These are phyloP conservation scores for Pleurotus pulmonarius DNA, from an alignment of 768 basidiomycete genomes.

Conservation along the genomic window DNA sequence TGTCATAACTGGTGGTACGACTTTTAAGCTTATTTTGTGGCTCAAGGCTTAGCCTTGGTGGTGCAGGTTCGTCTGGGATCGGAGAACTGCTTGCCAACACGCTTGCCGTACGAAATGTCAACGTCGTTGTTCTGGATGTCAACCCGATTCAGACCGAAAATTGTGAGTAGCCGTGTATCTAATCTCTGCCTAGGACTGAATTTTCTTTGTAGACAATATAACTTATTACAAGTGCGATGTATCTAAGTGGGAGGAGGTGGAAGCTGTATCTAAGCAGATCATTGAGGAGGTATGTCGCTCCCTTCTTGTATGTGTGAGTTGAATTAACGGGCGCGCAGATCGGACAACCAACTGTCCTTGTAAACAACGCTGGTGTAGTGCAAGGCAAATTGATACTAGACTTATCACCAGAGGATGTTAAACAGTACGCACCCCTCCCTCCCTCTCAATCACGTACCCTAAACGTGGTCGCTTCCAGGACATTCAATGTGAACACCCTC, in stretches of 20 bases:
- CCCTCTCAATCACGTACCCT: too few relatives aligned
- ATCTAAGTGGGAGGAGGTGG: constrained; percentile 83
- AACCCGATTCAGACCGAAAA: constrained; percentile 76
- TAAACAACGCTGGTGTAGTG: constrained; percentile 95
- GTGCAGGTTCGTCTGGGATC: constrained; percentile 79
- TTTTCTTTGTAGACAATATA: constrained; percentile 58
- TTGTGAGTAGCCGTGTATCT: constrained; percentile 37
- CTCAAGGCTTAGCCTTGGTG: background rate
- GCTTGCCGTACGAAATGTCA: constrained; percentile 76
- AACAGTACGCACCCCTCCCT: constrained; percentile 49
- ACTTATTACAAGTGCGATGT: constrained; percentile 89
- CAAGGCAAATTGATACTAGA: constrained; percentile 88
- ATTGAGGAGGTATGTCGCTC: constrained; percentile 59
- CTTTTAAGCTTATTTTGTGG: background rate
- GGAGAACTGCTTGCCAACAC: constrained; percentile 88
- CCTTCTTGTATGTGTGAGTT: background rate
- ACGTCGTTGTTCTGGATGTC: constrained; percentile 83
- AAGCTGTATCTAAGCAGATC: constrained; percentile 68
- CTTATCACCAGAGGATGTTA: constrained; percentile 69
- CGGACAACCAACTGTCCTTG: constrained; percentile 82
- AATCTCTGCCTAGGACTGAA: background rate
- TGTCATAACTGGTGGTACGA: constrained; percentile 81
- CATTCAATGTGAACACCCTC: constrained; percentile 84
- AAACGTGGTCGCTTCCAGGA: constrained; percentile 41
- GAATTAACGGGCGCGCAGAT: constrained; percentile 42